Evolutionary conservation across 2,329 filamentous ascomycete species (phyloP).

Genomic region (Rhynchosporium graminicola): DNA sequence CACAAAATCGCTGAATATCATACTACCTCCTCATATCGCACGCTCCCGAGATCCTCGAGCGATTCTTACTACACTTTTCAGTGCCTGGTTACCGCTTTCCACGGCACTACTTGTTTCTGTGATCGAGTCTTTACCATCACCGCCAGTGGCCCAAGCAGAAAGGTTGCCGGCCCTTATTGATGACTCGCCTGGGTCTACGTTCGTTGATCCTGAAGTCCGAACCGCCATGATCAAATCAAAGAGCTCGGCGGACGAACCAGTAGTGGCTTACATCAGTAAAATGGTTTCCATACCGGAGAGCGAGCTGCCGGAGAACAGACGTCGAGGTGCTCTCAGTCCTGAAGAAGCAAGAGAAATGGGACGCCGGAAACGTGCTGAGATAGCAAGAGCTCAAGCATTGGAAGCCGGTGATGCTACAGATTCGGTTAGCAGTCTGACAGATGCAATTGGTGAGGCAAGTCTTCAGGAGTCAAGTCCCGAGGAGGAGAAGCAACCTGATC

Average conservation of each 20-base stretch:
- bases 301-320: conserved; percentile 84
- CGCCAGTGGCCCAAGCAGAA: conserved; percentile 74
- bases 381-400: conserved; percentile 71
- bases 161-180: conserved; percentile 79
- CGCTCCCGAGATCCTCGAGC: conserved; percentile 82
- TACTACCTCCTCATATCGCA: conserved; percentile 78
- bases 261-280: conserved; percentile 95
- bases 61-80: conserved; percentile 82
- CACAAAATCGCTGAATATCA: conserved; percentile 84
- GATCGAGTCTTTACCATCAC: conserved; percentile 87
- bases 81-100: conserved; percentile 88
- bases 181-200: conserved; percentile 72
- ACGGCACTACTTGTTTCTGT: conserved; percentile 92
- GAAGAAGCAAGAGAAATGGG: conserved; percentile 90
- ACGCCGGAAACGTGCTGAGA: conserved; percentile 84
- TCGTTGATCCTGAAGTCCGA: conserved; percentile 68
- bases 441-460: conserved; percentile 60
- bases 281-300: conserved; percentile 96
- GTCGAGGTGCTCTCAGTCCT: conserved; percentile 70
- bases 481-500: conserved; percentile 64
- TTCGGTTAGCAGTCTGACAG: conserved; percentile 50
- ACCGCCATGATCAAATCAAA: conserved; percentile 85
- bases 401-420: conserved; percentile 36
- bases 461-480: conserved; percentile 55
- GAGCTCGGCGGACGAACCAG: conserved; percentile 67